These are phyloP conservation scores for Colletotrichum cordylinicola DNA, from an alignment of 2,329 filamentous ascomycete species.

Conservation along the genomic window DNA sequence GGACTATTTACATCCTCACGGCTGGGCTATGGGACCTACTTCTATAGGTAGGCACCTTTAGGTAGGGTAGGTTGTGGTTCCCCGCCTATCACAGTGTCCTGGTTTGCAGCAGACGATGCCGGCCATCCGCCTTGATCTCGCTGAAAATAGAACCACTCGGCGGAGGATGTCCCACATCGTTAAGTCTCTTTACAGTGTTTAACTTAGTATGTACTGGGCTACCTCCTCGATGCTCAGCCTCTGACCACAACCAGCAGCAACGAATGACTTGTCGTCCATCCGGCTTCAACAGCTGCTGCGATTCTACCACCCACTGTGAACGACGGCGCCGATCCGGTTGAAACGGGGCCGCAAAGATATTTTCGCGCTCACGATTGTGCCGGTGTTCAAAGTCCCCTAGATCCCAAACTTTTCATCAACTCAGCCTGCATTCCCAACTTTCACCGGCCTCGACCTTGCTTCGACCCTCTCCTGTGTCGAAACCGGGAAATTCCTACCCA, in stretches of 20 bases:
- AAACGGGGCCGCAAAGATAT: background rate
- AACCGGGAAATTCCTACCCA: background rate
- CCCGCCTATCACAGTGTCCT: background rate
- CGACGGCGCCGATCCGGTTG: background rate
- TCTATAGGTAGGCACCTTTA: background rate
- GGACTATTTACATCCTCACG: background rate
- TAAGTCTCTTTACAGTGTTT: background rate
- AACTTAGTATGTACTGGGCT: background rate
- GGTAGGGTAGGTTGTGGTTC: background rate
- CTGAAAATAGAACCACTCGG: slow-evolving; percentile 7
- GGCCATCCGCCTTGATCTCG: background rate
- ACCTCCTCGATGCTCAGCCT: background rate
- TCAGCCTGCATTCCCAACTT: background rate
- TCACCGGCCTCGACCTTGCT: background rate
- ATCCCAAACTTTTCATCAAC: background rate
- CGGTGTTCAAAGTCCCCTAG: background rate
- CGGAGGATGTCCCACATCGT: background rate
- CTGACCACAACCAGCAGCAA: background rate
- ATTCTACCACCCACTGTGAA: background rate
- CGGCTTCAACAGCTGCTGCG: background rate
- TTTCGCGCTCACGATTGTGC: background rate
- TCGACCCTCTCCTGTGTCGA: background rate
- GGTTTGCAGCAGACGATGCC: background rate
- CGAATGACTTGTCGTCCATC: background rate
- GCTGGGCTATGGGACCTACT: background rate